Percentiles rank a stretch among this genome's conserved stretches.
Conservation (phyloP, 2,329 filamentous ascomycete genomes). For the Fusarium multiceps region DNA sequence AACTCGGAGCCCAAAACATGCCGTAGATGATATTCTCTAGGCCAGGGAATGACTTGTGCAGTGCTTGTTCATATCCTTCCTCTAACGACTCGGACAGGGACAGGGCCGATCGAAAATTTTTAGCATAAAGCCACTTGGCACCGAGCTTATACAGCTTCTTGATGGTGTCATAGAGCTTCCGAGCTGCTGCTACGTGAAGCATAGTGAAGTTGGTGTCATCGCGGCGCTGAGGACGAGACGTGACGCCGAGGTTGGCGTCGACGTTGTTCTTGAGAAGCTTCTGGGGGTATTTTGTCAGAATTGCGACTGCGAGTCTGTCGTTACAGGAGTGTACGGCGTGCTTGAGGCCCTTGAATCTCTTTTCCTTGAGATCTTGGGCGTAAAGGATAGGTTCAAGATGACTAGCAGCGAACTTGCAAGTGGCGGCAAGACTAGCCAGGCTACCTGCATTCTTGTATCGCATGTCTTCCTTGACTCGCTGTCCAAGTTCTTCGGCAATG, state of each 20-base stretch:
- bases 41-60: not conserved
- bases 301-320: not conserved
- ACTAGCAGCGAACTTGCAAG: not conserved
- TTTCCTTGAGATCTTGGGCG: not conserved
- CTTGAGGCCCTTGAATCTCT: not conserved
- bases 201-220: not conserved
- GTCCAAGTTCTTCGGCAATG: conserved; percentile 3
- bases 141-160: not conserved
- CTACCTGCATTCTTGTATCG: not conserved
- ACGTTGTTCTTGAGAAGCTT: not conserved
- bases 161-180: not conserved
- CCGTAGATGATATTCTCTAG: not conserved
- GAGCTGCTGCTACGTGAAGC: conserved; percentile 16
- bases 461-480: not conserved
- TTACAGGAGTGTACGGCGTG: not conserved
- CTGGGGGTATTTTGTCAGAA: not conserved
- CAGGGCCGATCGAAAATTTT: not conserved
- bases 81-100: too few relatives aligned
- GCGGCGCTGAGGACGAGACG: not conserved
- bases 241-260: not conserved
- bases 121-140: not conserved
- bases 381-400: conserved; percentile 4
- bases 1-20: not conserved
- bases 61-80: not conserved
- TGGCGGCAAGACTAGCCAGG: not conserved